Base-by-base conservation (phyloP, 345 rosid genomes). In the Linum lewisii region DNA sequence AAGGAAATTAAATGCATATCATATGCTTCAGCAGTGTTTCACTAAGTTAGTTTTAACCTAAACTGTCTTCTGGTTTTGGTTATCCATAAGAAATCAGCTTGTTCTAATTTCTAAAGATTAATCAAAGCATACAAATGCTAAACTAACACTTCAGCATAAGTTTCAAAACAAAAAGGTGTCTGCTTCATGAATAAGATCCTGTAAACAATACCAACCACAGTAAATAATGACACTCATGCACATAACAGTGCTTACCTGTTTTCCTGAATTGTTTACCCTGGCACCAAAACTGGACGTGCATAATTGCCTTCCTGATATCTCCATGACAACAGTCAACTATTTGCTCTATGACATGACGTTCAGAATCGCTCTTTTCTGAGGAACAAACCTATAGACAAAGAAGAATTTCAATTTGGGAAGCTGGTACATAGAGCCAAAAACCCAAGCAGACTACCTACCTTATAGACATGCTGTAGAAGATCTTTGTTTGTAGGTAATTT, bases 221-320 rank as follows among this genome's bases (percentile, higher is more conserved):
- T 15, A 38, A 9, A 38, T 8, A 38, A 15, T 10, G 14, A 15
- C 11, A 38, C 45, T 26, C 32, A 26, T 38, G 45, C 45, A 2
- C 16, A 15, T 38, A 9, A 38, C n/a, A n/a, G n/a, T n/a, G 16
- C 16, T 38, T 38, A 38, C 45, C 45, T 38, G 45, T 10, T 88
- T 78, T 72, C 61, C 44, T 53, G 60, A 52, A n/a, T 68, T 57
- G 71, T 66, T 74, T 75, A 57, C 85, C 84, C 84, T 80, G 96
- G 78, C 81, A 85, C 99, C 96, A 87, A 77, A 90, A 87, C 63
- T 87, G 96, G 63, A 85, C 79, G 66, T 87, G 91, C 87, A 81
- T 75, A 54, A 89, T 76, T 42, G 88, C 72, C 80, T 80, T 90
- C 66, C 92, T 79, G 51, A 85, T 85, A 85, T 93, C 96, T 61